These are phyloP conservation scores for Psilocybe sp. DNA, from an alignment of 768 basidiomycete species.

Conservation along the genomic window DNA sequence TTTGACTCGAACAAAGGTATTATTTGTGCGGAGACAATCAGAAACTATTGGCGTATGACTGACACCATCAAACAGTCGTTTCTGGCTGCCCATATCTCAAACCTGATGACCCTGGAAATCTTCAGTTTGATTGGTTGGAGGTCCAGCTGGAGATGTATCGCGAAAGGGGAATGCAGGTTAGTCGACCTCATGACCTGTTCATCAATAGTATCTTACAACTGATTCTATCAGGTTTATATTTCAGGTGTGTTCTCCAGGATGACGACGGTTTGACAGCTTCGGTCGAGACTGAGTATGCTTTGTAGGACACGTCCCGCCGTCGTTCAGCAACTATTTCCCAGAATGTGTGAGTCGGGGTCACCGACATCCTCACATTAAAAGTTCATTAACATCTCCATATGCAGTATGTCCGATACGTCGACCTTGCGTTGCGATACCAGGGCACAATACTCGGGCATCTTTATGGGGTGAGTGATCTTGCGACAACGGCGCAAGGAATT, in stretches of 20 bases:
- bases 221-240: slow-evolving; percentile 22
- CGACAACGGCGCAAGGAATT: neutral
- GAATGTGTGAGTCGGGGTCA: slow-evolving; percentile 64
- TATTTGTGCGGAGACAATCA: too few species aligned
- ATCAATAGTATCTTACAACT: slow-evolving; percentile 6
- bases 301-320: slow-evolving; percentile 86
- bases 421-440: slow-evolving; percentile 78
- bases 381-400: slow-evolving; percentile 11
- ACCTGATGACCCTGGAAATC: slow-evolving; percentile 79
- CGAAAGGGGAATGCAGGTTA: slow-evolving; percentile 69
- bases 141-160: slow-evolving; percentile 74
- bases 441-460: slow-evolving; percentile 87
- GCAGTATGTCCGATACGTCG: slow-evolving; percentile 65
- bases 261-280: slow-evolving; percentile 34
- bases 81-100: slow-evolving; percentile 66
- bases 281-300: slow-evolving; percentile 9
- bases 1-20: slow-evolving; percentile 85
- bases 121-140: slow-evolving; percentile 88
- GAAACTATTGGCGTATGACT: slow-evolving; percentile 1
- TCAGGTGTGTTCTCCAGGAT: slow-evolving; percentile 25
- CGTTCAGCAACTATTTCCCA: slow-evolving; percentile 74
- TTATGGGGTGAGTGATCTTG: slow-evolving; percentile 54
- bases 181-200: slow-evolving; percentile 20
- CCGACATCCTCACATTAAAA: neutral
- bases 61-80: slow-evolving; percentile 49